These are phyloP conservation scores for Novakomyces olei DNA, from an alignment of 805 yeast species.

Conservation along the genomic window DNA sequence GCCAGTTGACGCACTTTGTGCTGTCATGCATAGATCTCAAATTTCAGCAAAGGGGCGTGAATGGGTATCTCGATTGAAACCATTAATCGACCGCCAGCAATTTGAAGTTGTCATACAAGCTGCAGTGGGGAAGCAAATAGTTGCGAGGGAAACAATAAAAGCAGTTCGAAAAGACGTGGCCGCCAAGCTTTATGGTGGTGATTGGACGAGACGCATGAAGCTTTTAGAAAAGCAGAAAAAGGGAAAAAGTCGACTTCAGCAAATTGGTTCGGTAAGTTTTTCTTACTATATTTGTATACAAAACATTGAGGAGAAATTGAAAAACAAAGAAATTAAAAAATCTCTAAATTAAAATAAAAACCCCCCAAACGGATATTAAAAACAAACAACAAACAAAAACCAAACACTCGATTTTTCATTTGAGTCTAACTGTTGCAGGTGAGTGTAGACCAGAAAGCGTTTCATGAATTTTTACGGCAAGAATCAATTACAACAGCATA, in stretches of 20 bases:
- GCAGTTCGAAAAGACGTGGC: constrained; percentile 91
- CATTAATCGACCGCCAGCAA: constrained; percentile 56
- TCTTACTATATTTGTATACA: too few species aligned
- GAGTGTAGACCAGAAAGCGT: too few species aligned
- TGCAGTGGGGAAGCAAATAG: constrained; percentile 48
- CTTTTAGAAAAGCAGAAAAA: constrained; percentile 73
- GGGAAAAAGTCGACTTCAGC: constrained; percentile 70
- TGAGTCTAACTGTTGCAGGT: too few species aligned
- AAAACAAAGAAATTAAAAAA: too few species aligned
- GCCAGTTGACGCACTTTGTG: constrained; percentile 79
- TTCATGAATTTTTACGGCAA: too few species aligned
- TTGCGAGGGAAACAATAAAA: constrained; percentile 82
- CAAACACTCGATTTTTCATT: too few species aligned
- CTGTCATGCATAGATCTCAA: constrained; percentile 67
- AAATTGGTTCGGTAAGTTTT: constrained; percentile 60
- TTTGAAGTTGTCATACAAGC: constrained; percentile 91
- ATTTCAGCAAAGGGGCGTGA: constrained; percentile 51
- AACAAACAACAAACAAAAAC: too few species aligned
- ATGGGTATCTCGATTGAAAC: constrained; percentile 65
- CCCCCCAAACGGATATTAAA: too few species aligned
- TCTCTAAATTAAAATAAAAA: too few species aligned
- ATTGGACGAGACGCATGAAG: constrained; percentile 73
- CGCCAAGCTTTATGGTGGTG: constrained; percentile 82
- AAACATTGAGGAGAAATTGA: too few species aligned
- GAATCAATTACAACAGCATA: too few species aligned